These are phyloP conservation scores for Saccharomyces uvarum DNA, from an alignment of 1,139 yeast species.

Conservation along the genomic window DNA sequence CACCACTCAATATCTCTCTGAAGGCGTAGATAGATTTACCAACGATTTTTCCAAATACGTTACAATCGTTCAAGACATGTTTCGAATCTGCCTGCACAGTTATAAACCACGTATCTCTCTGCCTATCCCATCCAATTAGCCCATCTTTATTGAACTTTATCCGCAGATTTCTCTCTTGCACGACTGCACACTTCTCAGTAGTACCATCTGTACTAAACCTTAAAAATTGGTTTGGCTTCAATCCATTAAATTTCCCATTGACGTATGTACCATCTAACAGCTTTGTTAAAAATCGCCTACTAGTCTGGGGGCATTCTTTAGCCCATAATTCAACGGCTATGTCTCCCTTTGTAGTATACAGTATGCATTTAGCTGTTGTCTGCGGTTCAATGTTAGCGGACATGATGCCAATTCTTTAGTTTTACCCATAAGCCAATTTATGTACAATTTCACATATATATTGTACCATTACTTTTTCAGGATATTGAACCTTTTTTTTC, in stretches of 20 bases:
- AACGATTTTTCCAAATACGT: slow-evolving; percentile 55
- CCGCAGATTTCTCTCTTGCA: slow-evolving; percentile 49
- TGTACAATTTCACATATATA: not conserved
- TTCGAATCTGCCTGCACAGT: slow-evolving; percentile 26
- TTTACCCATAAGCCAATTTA: not conserved
- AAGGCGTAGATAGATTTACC: slow-evolving; percentile 55
- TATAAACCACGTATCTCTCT: slow-evolving; percentile 24
- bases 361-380: slow-evolving; percentile 52
- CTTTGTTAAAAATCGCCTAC: slow-evolving; percentile 42
- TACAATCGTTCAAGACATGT: slow-evolving; percentile 35
- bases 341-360: slow-evolving; percentile 54
- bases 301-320: slow-evolving; percentile 52
- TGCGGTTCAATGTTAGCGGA: slow-evolving; percentile 40
- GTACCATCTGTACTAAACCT: not conserved
- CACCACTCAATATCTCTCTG: slow-evolving; percentile 45
- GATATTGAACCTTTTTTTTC: not conserved
- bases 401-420: not conserved
- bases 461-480: not conserved
- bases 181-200: slow-evolving; percentile 31
- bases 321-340: slow-evolving; percentile 65
- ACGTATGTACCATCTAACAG: slow-evolving; percentile 41
- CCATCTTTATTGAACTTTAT: slow-evolving; percentile 51
- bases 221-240: slow-evolving; percentile 9
- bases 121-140: slow-evolving; percentile 44
- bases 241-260: slow-evolving; percentile 39